A percentile compares a stretch with the other conserved stretches of the same genome.
These are phyloP conservation scores for Pisolithus tinctorius DNA, from an alignment of 768 basidiomycete genomes.

Conservation along the genomic window DNA sequence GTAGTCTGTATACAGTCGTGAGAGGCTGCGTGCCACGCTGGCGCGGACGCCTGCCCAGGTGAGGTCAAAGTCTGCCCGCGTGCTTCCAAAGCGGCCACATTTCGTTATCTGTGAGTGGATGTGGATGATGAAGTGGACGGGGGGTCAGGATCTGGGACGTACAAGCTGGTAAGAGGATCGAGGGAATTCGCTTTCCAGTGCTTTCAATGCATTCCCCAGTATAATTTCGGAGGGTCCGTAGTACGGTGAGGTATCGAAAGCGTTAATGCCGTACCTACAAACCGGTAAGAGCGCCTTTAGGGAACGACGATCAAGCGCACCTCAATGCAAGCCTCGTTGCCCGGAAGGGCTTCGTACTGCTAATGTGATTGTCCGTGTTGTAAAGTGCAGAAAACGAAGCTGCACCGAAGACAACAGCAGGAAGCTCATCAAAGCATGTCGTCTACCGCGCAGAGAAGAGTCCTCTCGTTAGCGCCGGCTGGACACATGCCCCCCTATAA, in stretches of 20 bases:
- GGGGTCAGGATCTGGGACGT: constrained; percentile 3
- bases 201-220: constrained; percentile 56
- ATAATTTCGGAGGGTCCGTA: constrained; percentile 79
- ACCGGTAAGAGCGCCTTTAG: neutral
- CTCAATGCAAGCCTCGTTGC: constrained; percentile 70
- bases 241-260: constrained; percentile 78
- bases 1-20: constrained; percentile 67
- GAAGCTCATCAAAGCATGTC: constrained; percentile 28
- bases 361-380: constrained; percentile 52
- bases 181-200: constrained; percentile 63
- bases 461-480: neutral
- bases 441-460: constrained; percentile 20
- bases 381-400: constrained; percentile 64
- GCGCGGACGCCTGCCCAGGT: constrained; percentile 55
- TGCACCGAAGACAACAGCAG: constrained; percentile 62
- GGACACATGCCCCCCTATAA: neutral
- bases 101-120: constrained; percentile 62
- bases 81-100: constrained; percentile 67
- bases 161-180: constrained; percentile 74
- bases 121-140: neutral
- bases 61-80: constrained; percentile 61
- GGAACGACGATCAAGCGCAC: constrained; percentile 31
- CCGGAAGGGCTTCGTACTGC: constrained; percentile 51
- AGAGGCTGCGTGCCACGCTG: constrained; percentile 60
- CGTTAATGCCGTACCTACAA: constrained; percentile 67